Evolutionary conservation across 1,284 basidiomycete genomes (phyloP).

Genomic region (Moesziomyces sp.): DNA sequence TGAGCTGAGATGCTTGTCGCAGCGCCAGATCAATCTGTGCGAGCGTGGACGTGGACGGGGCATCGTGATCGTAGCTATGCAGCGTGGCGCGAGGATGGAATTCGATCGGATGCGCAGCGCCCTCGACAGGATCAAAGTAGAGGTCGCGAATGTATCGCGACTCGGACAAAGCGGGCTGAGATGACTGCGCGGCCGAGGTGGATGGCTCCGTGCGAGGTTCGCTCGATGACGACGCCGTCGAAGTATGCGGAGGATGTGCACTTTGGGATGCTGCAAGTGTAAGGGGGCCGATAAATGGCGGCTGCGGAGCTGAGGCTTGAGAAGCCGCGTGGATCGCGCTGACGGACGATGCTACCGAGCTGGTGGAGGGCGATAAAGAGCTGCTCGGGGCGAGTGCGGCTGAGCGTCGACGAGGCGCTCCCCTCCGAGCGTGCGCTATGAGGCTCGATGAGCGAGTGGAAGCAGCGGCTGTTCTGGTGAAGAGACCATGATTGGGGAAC

Average conservation of each 20-base stretch:
- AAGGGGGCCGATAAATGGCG: slow-evolving; percentile 28
- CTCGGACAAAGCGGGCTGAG: neutral
- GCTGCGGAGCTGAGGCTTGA: slow-evolving; percentile 8
- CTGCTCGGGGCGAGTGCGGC: slow-evolving; percentile 12
- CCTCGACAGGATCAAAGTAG: neutral
- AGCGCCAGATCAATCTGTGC: slow-evolving; percentile 1
- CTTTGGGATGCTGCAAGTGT: slow-evolving; percentile 25
- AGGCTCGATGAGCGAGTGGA: slow-evolving; percentile 33
- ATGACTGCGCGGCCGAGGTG: neutral
- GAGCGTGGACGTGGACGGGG: slow-evolving; percentile 3
- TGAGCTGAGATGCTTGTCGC: neutral
- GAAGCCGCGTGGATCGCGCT: neutral
- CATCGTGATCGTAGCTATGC: slow-evolving; percentile 5
- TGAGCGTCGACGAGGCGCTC: slow-evolving; percentile 33
- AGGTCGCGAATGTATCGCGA: slow-evolving; percentile 8
- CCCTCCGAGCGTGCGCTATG: slow-evolving; percentile 28
- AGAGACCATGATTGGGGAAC: slow-evolving; percentile 49
- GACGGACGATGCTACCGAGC: neutral
- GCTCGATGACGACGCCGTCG: neutral
- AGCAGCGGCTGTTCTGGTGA: slow-evolving; percentile 45
- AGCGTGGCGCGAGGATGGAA: neutral
- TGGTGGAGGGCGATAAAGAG: neutral
- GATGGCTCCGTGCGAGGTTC: slow-evolving; percentile 1
- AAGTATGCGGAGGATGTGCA: slow-evolving; percentile 1
- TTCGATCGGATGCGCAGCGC: slow-evolving; percentile 3